Base-by-base conservation (phyloP, 345 rosid genomes). In the Moricandia moricandioides region DNA sequence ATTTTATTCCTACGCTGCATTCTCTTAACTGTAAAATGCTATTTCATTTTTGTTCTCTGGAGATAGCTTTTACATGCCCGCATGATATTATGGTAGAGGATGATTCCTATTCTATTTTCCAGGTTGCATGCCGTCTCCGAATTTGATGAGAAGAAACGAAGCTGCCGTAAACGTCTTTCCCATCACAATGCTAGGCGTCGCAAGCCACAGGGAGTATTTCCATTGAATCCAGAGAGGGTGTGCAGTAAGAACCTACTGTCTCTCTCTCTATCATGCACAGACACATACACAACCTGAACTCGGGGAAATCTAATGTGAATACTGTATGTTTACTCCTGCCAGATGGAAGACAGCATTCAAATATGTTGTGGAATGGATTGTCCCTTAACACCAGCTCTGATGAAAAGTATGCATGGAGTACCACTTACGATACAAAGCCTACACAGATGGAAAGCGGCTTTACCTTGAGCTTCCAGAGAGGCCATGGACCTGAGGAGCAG, bases 171-270 rank as follows among this genome's bases (percentile, higher is more conserved):
- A 81, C 93, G 97, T 45, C 93, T 92, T 39, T 92, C 90, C 56
- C 93, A 92, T 86, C 99, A 95, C 72, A 95, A 95, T 87, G 99
- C 97, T 11, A 85, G 99, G 82, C 96, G 97, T 34, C 97, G 99
- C 77, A 95, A 89, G 80, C 91, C 95, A 69, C 97, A 84, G 17
- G 97, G 86, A 62, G 80, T 86, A 1, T 67, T 83, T 55, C 88
- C 80, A 45, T 61, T 86, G 45, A 86, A 75, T 77, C 77, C 88
- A 33, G 83, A 83, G 47, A 79, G 86, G 58, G 81, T 83, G n/a
- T 60, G 33, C 69, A 49, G 81, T 78, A 72, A 29, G 65, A 65
- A 49, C 30, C 63, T 5, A 65, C 62, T 65, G 18, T 63, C 60
- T 71, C 11, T 45, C 10, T 39, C 34, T 43, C 26, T 34, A 39